Evolutionary conservation across 1,284 basidiomycete genomes (phyloP).

Genomic region (Mycena citricolor): DNA sequence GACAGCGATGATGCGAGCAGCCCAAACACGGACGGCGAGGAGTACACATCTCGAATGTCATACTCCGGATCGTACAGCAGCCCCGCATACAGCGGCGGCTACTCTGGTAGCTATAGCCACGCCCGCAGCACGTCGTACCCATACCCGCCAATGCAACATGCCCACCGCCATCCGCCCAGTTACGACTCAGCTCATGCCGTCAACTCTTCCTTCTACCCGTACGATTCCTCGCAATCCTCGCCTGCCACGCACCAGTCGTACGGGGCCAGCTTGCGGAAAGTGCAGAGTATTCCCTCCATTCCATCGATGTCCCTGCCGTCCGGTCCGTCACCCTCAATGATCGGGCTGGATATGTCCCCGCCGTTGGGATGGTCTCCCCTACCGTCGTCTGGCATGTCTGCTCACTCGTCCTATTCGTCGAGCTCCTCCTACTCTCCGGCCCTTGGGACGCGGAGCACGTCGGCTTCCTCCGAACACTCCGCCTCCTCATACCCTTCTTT

Average conservation of each 20-base stretch:
- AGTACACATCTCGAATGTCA: too few species aligned
- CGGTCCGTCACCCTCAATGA: not conserved
- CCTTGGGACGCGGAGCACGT: not conserved
- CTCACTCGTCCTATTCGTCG: not conserved
- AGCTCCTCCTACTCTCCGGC: not conserved
- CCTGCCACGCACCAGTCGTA: too few species aligned
- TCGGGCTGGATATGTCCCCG: too few species aligned
- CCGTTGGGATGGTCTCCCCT: too few species aligned
- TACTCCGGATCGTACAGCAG: too few species aligned
- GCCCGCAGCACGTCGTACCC: slow-evolving; percentile 17
- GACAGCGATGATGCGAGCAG: too few species aligned
- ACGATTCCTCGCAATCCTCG: not conserved
- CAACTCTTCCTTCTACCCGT: not conserved
- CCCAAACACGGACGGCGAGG: too few species aligned
- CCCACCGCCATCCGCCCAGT: slow-evolving; percentile 6
- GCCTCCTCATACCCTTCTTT: too few species aligned
- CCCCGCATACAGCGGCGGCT: slow-evolving; percentile 2
- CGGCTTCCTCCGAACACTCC: not conserved
- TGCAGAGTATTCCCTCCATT: slow-evolving; percentile 11
- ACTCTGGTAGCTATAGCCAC: slow-evolving; percentile 4
- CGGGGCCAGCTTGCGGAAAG: slow-evolving; percentile 16
- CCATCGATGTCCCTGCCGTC: not conserved
- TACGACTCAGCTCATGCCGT: slow-evolving; percentile 11
- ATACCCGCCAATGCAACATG: slow-evolving; percentile 11
- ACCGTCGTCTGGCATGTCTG: too few species aligned